phyloP scores from a whole-genome alignment of 495 filamentous ascomycete genomes.

The Daldinia bambusicola region DNA sequence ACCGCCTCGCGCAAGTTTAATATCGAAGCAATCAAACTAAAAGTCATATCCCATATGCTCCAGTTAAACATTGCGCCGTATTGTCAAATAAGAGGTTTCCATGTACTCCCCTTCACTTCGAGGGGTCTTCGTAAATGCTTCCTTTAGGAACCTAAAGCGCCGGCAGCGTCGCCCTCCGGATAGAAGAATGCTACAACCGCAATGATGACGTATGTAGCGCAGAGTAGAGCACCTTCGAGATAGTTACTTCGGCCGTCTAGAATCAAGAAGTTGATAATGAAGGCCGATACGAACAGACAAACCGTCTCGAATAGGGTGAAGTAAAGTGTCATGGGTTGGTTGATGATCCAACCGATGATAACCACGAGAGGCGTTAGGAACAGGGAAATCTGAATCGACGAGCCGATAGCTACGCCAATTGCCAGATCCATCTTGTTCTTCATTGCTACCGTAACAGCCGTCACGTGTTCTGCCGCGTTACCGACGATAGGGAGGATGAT shows the following conservation, averaged over 20 bases:
- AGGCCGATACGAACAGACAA: conserved; percentile 83
- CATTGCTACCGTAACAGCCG: conserved; percentile 83
- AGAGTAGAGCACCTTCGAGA: conserved; percentile 83
- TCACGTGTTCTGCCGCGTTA: conserved; percentile 93
- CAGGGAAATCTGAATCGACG: conserved; percentile 87
- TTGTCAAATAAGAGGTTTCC: not conserved
- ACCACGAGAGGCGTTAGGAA: conserved; percentile 91
- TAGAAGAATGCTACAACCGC: conserved; percentile 73
- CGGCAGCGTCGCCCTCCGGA: conserved; percentile 62
- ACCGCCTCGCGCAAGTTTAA: not conserved
- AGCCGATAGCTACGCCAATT: conserved; percentile 89
- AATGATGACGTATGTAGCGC: conserved; percentile 86
- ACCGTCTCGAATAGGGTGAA: conserved; percentile 95
- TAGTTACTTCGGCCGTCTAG: conserved; percentile 90
- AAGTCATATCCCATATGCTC: conserved; percentile 6
- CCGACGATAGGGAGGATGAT: conserved; percentile 92
- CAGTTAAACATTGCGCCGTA: conserved; percentile 6
- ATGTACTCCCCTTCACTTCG: not conserved
- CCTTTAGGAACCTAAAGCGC: conserved; percentile 49
- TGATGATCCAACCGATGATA: conserved; percentile 86
- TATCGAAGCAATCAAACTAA: conserved; percentile 2
- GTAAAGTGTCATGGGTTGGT: conserved; percentile 85
- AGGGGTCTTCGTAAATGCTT: not conserved
- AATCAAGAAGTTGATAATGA: conserved; percentile 90
- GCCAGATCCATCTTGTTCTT: conserved; percentile 98